Evolutionary conservation across 257 asterid species (phyloP), one percentile per base, ranked within the genome.

Genomic region (Nicotiana noctiflora): DNA sequence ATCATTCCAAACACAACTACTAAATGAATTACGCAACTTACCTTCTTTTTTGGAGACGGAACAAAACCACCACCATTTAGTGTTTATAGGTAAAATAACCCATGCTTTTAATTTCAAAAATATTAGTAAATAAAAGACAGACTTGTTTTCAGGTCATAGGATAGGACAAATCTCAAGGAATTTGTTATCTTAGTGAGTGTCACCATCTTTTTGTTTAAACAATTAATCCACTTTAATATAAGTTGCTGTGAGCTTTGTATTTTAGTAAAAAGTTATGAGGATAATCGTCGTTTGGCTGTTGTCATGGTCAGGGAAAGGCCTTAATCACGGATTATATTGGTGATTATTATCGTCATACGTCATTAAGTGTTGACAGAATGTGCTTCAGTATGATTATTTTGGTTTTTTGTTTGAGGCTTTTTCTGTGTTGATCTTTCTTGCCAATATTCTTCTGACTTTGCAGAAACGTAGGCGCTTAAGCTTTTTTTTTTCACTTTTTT

Each of bases 131-230:
- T 68, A 70, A 53, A 63, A 17, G 60, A 25, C 75, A 80, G 29
- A 75, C 57, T 19, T 40, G 25, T 52, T 85, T 80, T 80, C 61
- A 44, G 86, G 86, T 77, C 76, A 84, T 63, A 18, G 34, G 31
- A 77, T 56, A 81, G 55, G 83, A 83, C 88, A 81, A 83, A 86
- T 44, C 68, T 81, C 15, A 23, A 83, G 83, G 49, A 83, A 23
- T 63, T 68, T 85, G 74, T 72, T 82, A 62, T 79, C 79, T 86
- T 83, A 86, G 88, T 86, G 88, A 81, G 85, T 83, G 88, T 86
- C 88, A 86, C 76, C 82, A 78, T 83, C 85, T 72, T 55, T 55
- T 78, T 63, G 56, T 74, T 85, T 72, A 82, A 79, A 82, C 79
- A 79, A 85, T 37, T 12, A 79, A 85, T 37, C 18, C 19, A 17